phyloP scores from a whole-genome alignment of 2,329 filamentous ascomycete genomes.

The Podosphaera leucotricha region DNA sequence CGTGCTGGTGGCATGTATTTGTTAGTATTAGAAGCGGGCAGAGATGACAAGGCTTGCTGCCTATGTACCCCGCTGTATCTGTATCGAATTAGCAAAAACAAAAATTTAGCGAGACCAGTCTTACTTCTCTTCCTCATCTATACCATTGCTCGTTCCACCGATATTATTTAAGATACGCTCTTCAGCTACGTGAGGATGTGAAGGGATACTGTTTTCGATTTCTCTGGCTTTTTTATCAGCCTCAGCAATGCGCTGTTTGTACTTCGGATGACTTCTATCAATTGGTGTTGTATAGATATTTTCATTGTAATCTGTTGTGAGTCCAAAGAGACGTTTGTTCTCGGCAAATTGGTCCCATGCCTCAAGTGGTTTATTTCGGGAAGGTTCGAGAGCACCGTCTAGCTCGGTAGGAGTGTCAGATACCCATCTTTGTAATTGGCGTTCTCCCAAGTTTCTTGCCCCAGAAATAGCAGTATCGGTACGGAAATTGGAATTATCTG shows the following conservation, averaged over 20 bases:
- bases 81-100: constrained; percentile 5
- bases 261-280: constrained; percentile 61
- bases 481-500: constrained; percentile 50
- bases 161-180: constrained; percentile 54
- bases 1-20: constrained; percentile 84
- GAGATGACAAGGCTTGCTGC: constrained; percentile 43
- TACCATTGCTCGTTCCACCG: constrained; percentile 37
- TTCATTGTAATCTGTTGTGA: constrained; percentile 81
- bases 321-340: constrained; percentile 70
- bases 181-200: constrained; percentile 69
- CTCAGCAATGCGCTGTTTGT: constrained; percentile 50
- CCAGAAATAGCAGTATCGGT: constrained; percentile 80
- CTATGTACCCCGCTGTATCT: constrained; percentile 85
- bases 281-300: constrained; percentile 85
- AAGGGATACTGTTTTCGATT: constrained; percentile 54
- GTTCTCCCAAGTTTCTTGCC: constrained; percentile 42
- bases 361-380: constrained; percentile 8
- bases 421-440: constrained; percentile 62
- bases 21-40: constrained; percentile 24
- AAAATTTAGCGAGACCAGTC: background rate
- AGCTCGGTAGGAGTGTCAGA: constrained; percentile 36
- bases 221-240: constrained; percentile 72
- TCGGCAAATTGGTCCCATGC: constrained; percentile 84
- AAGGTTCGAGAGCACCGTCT: constrained; percentile 45
- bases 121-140: constrained; percentile 56